Conservation (phyloP, 2,329 filamentous ascomycete genomes). For the Furcasterigmium sp. region DNA sequence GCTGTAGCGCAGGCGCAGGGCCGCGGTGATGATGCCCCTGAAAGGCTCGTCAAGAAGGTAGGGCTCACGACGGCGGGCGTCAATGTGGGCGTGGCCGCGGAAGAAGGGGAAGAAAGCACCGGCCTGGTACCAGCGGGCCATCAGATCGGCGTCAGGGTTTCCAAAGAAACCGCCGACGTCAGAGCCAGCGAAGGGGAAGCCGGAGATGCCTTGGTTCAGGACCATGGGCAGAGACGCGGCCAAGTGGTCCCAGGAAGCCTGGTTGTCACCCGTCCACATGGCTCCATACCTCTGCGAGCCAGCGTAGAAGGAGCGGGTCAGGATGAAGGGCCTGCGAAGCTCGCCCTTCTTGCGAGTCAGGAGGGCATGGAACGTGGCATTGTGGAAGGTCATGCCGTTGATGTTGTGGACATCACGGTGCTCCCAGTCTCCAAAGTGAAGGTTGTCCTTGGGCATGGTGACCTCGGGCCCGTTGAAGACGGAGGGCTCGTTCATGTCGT, state of each 20-base stretch:
- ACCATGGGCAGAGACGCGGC: slow-evolving; percentile 91
- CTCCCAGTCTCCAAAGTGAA: slow-evolving; percentile 89
- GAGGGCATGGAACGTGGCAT: slow-evolving; percentile 84
- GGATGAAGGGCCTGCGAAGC: slow-evolving; percentile 78
- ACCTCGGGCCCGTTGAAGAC: slow-evolving; percentile 98
- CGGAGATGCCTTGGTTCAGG: slow-evolving; percentile 84
- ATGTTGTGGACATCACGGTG: slow-evolving; percentile 95
- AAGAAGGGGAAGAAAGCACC: slow-evolving; percentile 98
- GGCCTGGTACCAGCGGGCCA: slow-evolving; percentile 93
- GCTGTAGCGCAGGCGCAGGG: slow-evolving; percentile 81
- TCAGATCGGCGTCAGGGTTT: slow-evolving; percentile 86
- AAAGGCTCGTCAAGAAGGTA: slow-evolving; percentile 85
- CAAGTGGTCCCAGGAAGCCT: slow-evolving; percentile 87
- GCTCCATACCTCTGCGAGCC: slow-evolving; percentile 86
- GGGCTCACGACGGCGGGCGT: slow-evolving; percentile 88
- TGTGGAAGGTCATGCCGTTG: slow-evolving; percentile 92
- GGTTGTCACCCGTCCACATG: slow-evolving; percentile 99
- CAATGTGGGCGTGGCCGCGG: slow-evolving; percentile 94
- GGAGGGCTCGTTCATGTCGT: slow-evolving; percentile 99
- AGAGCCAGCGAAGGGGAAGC: slow-evolving; percentile 89
- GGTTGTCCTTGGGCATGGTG: slow-evolving; percentile 97
- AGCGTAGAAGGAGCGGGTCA: slow-evolving; percentile 88
- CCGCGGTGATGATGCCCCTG: slow-evolving; percentile 78
- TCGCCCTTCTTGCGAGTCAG: slow-evolving; percentile 82
- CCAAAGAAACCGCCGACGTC: slow-evolving; percentile 98